These are phyloP conservation scores for Gentiana macrophylla DNA, from an alignment of 257 asterid species.

Conservation along the genomic window DNA sequence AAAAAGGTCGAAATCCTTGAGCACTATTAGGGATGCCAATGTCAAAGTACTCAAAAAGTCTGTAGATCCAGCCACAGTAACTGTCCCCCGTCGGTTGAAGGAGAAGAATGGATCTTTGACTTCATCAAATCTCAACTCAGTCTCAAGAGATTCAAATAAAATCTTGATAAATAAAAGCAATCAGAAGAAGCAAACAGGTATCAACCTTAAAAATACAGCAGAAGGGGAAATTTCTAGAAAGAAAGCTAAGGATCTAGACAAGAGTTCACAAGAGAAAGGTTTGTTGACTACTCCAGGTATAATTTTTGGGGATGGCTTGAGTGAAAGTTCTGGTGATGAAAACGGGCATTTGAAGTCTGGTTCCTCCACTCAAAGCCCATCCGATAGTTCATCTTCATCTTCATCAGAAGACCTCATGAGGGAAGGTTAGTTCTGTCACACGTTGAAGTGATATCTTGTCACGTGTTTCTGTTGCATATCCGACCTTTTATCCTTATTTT, in stretches of 20 bases:
- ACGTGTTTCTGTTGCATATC: constrained; percentile 2
- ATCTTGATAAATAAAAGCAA: constrained; percentile 15
- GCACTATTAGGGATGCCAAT: constrained; percentile 15
- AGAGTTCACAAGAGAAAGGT: constrained; percentile 29
- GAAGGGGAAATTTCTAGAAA: constrained; percentile 11
- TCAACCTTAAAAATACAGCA: constrained; percentile 11
- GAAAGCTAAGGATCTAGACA: constrained; percentile 9
- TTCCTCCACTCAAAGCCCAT: constrained; percentile 32
- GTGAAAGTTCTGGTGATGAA: constrained; percentile 51
- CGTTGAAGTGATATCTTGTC: constrained; percentile 13
- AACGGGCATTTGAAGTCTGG: constrained; percentile 29
- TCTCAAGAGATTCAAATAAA: constrained; percentile 18
- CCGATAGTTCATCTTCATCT: constrained; percentile 48
- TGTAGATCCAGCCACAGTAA: constrained; percentile 11
- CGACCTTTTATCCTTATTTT: not conserved
- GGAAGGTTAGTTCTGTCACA: constrained; percentile 46
- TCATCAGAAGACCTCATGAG: constrained; percentile 38
- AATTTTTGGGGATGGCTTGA: constrained; percentile 33
- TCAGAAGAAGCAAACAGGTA: constrained; percentile 17
- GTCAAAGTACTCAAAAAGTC: constrained; percentile 17
- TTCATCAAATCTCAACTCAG: constrained; percentile 23
- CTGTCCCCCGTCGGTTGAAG: constrained; percentile 14
- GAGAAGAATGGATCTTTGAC: constrained; percentile 21
- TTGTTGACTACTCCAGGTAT: constrained; percentile 29
- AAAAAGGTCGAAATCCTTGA: constrained; percentile 19